Base-by-base conservation (phyloP, 768 basidiomycete species). In the Phanerodontia chrysosporium region DNA sequence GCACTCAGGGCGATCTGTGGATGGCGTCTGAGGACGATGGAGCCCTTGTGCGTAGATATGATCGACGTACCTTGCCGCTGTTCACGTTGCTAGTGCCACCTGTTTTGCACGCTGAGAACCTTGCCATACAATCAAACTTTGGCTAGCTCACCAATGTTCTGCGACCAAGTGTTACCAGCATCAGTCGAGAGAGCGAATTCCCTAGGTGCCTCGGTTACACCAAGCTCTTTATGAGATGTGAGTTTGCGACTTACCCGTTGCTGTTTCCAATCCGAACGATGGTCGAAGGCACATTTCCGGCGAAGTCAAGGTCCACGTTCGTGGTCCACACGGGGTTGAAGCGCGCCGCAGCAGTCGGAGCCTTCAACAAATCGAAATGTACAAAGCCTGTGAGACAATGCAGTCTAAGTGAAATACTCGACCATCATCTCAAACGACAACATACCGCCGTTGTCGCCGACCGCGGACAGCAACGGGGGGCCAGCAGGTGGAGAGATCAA, bases 401-500 rank as follows among this genome's bases (percentile, higher is more conserved):
- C 3, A 53, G 36, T 49, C 22, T n/a, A n/a, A 51, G 8, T 24
- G 5, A 24, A 32, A n/a, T 10, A 30, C n/a, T 25, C 48, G 24
- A 25, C 25, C 10, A 27, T 13, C 6, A 2, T 10, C 13, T 27
- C 1, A 21, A 55, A 0, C 22, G 4, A 18, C 39, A 13, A 58
- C 67, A n/a, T 61, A 82, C 82, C 83, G 65, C 75, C 76, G 44
- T 81, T 70, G 63, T 86, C 83, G 29, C 77, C 78, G 28, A 85
- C 77, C 22, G 79, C 81, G 7, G 84, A 85, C 9, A 86, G 69
- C 30, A 88, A 75, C 24, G 71, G 66, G 2, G 85, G 79, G 2
- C 85, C 85, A n/a, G 72, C 73, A 1, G 84, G 84, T 4, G 84
- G 85, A 6, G 85, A 85, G 58, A 87, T 81, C 52, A 88, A 65